Base-by-base conservation (phyloP, 345 rosid genomes). In the Camelina laxa region DNA sequence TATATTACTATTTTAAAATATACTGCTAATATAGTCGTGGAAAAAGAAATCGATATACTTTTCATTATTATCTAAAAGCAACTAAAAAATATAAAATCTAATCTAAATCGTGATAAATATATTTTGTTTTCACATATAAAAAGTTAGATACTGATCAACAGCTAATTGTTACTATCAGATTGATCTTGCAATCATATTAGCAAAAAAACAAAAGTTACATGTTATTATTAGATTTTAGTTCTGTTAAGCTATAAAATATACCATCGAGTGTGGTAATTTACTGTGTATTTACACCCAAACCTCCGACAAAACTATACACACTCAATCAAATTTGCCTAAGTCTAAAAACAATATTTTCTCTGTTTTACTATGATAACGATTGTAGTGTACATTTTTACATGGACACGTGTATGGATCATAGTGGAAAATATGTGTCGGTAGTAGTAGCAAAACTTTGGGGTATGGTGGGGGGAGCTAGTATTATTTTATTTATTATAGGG, bases 401-500 rank as follows among this genome's bases (percentile, higher is more conserved):
- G 16, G 69, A 67, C 74, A 75, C 74, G 79, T 75, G 79, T 75
- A 31, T 53, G 57, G 56, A 41, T 10, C 2, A 11, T 41, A 51
- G 79, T 60, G 74, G 55, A 51, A 75, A 60, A 35, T 44, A 51
- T 68, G 67, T 68, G 79, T 75, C 74, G 79, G 79, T 68, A 30
- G 69, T 68, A 30, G 69, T 30, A 50, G 62, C 60, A 60, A 24
- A 75, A 49, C 51, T 67, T 60, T 27, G 45, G 17, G 30, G 31
- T 1, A 8, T 17, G 30, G 4, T 12, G 14, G 67, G 56, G 62
- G 62, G 10, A 58, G 47, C 44, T 48, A 57, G 13, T 5, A 22
- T 9, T 67, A 38, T 17, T 2, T 56, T 39, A 33, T n/a, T 48
- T 74, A 38, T 17, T 47, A 66, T 19, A 6, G 30, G 30, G 56